Evolutionary conservation across 306 rosid genomes (phyloP), one percentile per base, ranked within the genome.

Genomic region (Castanopsis chinensis): DNA sequence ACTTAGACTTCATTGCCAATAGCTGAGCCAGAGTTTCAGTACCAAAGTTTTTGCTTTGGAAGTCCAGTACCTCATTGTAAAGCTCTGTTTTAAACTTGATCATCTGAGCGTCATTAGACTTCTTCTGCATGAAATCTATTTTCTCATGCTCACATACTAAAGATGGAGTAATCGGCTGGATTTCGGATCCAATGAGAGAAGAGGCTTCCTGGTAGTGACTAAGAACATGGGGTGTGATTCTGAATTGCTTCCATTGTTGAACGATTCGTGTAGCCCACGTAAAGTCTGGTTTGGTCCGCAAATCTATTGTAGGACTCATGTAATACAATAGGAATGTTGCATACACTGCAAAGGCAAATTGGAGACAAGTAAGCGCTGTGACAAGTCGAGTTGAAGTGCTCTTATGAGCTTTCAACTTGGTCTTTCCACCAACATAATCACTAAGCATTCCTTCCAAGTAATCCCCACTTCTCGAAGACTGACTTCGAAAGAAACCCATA

Each of bases 121-220:
- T 95, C 90, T 95, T 95, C 80, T 95, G 99, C 88, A 76, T 19
- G 81, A 95, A 95, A 74, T 95, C 98, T 52, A 95, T 91, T 82
- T 89, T 91, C 79, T 93, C 98, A 9, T 81, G 83, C 87, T 93
- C 96, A 37, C 99, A 95, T 0, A 88, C 92, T 27, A 84, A 75
- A 0, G 86, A 72, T 0, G 91, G 89, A 25, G 61, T 85, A 56
- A 86, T 65, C 19, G 92, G 87, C 8, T 28, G 81, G 68, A 33
- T 10, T n/a, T 87, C 92, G 1, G 83, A 69, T 63, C 32, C 76
- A 25, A 88, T 80, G 68, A 91, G 86, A 55, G 96, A 88, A 80
- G 94, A 80, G 1, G 90, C 53, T 35, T 87, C 90, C 78, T 89
- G 92, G 80, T 91, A 87, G 59, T 73, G 94, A 9, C 90, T 83